A percentile compares a stretch with the other conserved stretches of the same genome.
These are phyloP conservation scores for Cladophialophora carrionii DNA, from an alignment of 2,329 filamentous ascomycete species.

Conservation along the genomic window DNA sequence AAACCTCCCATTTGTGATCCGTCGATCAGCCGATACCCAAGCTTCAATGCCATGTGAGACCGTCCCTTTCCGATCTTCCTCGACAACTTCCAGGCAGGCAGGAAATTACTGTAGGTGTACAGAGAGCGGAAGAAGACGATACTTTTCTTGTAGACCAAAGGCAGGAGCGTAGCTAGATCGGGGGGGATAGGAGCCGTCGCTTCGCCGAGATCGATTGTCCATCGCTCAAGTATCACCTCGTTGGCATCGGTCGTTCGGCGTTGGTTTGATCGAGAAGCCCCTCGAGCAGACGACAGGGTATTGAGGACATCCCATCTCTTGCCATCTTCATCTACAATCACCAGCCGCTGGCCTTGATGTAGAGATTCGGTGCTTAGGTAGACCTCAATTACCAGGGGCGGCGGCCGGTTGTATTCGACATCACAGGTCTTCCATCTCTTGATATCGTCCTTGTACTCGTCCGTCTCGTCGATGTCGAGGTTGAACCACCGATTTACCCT, in stretches of 20 bases:
- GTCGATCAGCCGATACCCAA: slow-evolving; percentile 78
- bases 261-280: slow-evolving; percentile 35
- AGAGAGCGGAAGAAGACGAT: slow-evolving; percentile 92
- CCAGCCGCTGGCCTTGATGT: slow-evolving; percentile 81
- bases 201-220: slow-evolving; percentile 80
- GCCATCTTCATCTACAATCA: slow-evolving; percentile 83
- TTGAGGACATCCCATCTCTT: slow-evolving; percentile 92
- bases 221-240: slow-evolving; percentile 86
- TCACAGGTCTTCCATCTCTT: slow-evolving; percentile 80
- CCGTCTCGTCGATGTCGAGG: slow-evolving; percentile 89
- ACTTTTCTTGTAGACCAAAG: slow-evolving; percentile 94
- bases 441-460: slow-evolving; percentile 80
- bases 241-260: slow-evolving; percentile 52
- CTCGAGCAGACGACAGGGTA: slow-evolving; percentile 63
- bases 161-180: slow-evolving; percentile 66
- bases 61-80: slow-evolving; percentile 73
- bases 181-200: slow-evolving; percentile 47
- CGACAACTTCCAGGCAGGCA: slow-evolving; percentile 85
- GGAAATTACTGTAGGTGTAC: slow-evolving; percentile 76
- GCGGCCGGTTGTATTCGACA: slow-evolving; percentile 74
- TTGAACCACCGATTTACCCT: slow-evolving; percentile 93
- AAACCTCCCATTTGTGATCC: slow-evolving; percentile 56
- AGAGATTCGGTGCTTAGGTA: slow-evolving; percentile 81
- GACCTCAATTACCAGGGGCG: slow-evolving; percentile 85
- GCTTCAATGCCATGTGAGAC: slow-evolving; percentile 64